phyloP scores from a whole-genome alignment of 1,284 basidiomycete species.

The Pseudozyma tsukubaensis region DNA sequence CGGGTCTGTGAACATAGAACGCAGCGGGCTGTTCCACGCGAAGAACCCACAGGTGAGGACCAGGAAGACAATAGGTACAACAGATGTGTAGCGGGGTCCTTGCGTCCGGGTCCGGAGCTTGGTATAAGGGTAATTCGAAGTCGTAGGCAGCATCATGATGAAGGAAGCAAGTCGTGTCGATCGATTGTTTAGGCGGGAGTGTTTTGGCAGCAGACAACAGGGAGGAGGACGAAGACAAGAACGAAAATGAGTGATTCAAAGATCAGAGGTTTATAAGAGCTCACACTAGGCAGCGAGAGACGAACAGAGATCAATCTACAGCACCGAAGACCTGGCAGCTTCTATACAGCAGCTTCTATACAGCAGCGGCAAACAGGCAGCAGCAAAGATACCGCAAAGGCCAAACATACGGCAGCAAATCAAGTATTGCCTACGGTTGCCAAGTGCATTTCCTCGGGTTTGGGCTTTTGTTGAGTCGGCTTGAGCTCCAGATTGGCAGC shows the following conservation, averaged over 20 bases:
- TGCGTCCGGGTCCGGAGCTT: neutral
- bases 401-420: no score
- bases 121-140: neutral
- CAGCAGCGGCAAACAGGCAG: no score
- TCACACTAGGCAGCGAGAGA: no score
- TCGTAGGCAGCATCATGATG: conserved; percentile 1
- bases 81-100: neutral
- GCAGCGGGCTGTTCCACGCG: neutral
- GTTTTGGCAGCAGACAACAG: neutral
- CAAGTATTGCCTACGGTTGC: no score
- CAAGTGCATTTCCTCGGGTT: no score
- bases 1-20: neutral
- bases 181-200: neutral
- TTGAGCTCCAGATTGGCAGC: no score
- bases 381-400: no score
- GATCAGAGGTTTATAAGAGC: neutral
- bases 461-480: no score
- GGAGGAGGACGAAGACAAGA: neutral
- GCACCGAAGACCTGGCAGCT: no score
- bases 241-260: neutral
- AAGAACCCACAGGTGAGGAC: neutral
- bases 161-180: neutral
- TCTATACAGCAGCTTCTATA: no score
- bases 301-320: no score
- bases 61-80: neutral